A percentile compares a stretch with the other conserved stretches of the same genome.
phyloP scores from a whole-genome alignment of 352 stramenopile species.

The Lagenidium sp. region DNA sequence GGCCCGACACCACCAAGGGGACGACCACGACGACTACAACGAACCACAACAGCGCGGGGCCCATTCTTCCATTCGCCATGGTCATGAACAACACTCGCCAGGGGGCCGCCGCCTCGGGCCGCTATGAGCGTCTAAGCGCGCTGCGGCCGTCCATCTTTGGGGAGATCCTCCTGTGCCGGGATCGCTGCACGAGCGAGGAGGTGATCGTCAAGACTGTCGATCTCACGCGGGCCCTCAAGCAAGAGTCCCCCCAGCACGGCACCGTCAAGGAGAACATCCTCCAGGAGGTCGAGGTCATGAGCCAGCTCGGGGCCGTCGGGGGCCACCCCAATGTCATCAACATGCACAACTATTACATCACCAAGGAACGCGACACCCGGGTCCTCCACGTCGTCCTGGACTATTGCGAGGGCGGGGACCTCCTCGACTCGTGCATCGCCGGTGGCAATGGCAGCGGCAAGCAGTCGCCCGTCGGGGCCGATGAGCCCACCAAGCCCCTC shows the following conservation, averaged over 20 bases:
- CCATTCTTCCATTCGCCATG: no score
- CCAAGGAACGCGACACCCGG: conserved; percentile 21
- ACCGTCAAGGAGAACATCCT: conserved; percentile 61
- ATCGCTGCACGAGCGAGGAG: conserved; percentile 37
- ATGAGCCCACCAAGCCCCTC: conserved; percentile 4
- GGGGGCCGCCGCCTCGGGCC: no score
- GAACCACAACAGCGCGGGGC: no score
- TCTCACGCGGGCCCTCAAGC: conserved; percentile 39
- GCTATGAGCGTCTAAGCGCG: conserved; percentile 35
- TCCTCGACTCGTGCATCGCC: conserved; percentile 49
- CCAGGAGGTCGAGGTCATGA: conserved; percentile 60
- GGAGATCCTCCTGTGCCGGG: conserved; percentile 54
- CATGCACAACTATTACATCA: conserved; percentile 62
- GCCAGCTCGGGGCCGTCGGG: conserved; percentile 31
- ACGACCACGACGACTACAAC: no score
- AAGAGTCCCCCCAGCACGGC: conserved; percentile 35
- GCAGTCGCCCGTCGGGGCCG: neutral
- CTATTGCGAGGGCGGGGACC: conserved; percentile 64
- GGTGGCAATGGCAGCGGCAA: neutral
- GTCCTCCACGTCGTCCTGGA: conserved; percentile 68
- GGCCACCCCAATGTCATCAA: conserved; percentile 67
- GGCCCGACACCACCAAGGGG: no score
- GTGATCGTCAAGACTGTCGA: conserved; percentile 72
- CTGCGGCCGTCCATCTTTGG: conserved; percentile 58
- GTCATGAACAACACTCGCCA: no score